These are phyloP conservation scores for Cercophora sp. DNA, from an alignment of 495 filamentous ascomycete species.

Conservation along the genomic window DNA sequence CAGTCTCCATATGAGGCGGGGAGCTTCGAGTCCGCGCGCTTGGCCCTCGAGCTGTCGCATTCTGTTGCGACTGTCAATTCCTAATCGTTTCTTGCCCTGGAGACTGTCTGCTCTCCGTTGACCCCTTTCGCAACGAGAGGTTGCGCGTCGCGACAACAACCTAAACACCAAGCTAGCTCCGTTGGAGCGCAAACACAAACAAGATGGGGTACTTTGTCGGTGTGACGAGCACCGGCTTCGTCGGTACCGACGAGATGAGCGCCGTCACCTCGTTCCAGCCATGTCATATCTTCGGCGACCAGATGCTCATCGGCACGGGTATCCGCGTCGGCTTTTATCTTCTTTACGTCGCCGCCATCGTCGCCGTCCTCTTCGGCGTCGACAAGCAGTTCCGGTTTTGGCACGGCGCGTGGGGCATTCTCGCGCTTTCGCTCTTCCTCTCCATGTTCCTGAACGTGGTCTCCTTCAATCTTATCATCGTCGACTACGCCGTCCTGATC, in stretches of 20 bases:
- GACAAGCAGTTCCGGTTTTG: slow-evolving; percentile 32
- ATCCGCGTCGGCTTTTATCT: slow-evolving; percentile 32
- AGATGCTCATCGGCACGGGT: slow-evolving; percentile 30
- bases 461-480: slow-evolving; percentile 25
- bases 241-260: slow-evolving; percentile 27
- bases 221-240: slow-evolving; percentile 26
- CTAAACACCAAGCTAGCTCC: neutral
- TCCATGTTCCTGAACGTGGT: slow-evolving; percentile 28
- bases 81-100: no score
- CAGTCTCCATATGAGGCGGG: neutral
- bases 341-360: slow-evolving; percentile 26
- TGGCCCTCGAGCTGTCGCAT: neutral
- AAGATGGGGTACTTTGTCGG: slow-evolving; percentile 27
- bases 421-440: slow-evolving; percentile 25
- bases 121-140: neutral
- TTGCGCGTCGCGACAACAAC: neutral
- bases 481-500: slow-evolving; percentile 30
- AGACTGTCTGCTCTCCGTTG: neutral
- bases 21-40: neutral
- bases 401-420: slow-evolving; percentile 29
- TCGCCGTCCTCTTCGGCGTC: slow-evolving; percentile 26
- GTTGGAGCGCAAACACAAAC: no score
- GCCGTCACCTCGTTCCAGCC: slow-evolving; percentile 28
- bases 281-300: slow-evolving; percentile 33
- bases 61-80: neutral